Percentiles rank a stretch among this genome's conserved stretches.
Evolutionary conservation across 2,329 filamentous ascomycete species (phyloP).

Genomic region (Colletotrichum sp.): DNA sequence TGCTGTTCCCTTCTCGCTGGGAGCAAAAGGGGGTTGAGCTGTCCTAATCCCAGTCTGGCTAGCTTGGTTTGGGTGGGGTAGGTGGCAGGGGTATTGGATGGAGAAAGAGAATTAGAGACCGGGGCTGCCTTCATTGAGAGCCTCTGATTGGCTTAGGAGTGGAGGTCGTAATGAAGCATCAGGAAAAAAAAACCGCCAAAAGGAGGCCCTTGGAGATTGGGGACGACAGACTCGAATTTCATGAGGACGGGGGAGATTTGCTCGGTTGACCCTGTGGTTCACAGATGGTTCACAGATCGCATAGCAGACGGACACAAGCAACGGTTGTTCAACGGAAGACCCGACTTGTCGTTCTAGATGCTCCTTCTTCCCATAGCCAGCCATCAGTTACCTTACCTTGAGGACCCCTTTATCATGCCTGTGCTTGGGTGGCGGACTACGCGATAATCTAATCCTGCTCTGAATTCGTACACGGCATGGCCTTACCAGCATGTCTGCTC

Average conservation of each 20-base stretch:
- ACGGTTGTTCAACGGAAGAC: neutral
- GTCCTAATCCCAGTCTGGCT: neutral
- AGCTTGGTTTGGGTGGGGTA: neutral
- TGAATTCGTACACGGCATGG: neutral
- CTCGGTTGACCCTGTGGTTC: neutral
- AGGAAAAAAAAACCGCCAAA: conserved; percentile 17
- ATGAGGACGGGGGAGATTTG: neutral
- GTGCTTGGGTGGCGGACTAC: neutral
- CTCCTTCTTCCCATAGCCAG: neutral
- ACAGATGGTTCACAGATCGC: neutral
- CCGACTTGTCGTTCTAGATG: neutral
- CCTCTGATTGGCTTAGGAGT: neutral
- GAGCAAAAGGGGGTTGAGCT: conserved; percentile 17
- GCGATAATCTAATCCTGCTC: neutral
- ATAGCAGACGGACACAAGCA: neutral
- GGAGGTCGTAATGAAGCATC: conserved; percentile 19
- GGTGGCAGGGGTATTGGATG: neutral
- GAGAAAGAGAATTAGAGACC: conserved; percentile 16
- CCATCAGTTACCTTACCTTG: neutral
- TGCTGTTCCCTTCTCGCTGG: neutral
- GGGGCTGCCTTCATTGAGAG: neutral
- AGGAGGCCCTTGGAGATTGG: conserved; percentile 20
- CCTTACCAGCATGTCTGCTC: conserved; percentile 1
- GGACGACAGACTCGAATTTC: conserved; percentile 2
- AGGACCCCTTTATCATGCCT: neutral